Conservation (phyloP, 2,329 filamentous ascomycete genomes). For the Periconia macrospinosa region DNA sequence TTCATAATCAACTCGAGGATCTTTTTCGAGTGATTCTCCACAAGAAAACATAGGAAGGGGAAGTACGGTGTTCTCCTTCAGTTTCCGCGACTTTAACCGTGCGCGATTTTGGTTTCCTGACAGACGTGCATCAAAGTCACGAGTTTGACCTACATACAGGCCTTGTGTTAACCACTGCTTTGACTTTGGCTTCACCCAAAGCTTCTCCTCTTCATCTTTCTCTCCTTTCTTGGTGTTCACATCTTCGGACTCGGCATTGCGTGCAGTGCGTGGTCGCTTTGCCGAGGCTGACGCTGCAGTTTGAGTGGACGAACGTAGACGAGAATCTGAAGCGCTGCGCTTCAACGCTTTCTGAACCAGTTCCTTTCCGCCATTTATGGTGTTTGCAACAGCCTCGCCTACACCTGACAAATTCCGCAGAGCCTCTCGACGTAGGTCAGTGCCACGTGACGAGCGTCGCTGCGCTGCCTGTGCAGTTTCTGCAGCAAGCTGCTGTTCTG, state of each 20-base stretch:
- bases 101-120: constrained; percentile 51
- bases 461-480: constrained; percentile 37
- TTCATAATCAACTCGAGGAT: constrained; percentile 50
- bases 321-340: constrained; percentile 28
- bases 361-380: constrained; percentile 42
- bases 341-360: constrained; percentile 32
- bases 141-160: constrained; percentile 79
- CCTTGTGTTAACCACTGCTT: constrained; percentile 84
- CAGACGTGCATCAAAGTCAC: constrained; percentile 45
- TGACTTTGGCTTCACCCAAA: constrained; percentile 45
- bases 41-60: constrained; percentile 80
- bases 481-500: constrained; percentile 33
- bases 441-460: constrained; percentile 35
- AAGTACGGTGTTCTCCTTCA: constrained; percentile 60
- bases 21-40: constrained; percentile 68
- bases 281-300: constrained; percentile 14
- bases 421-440: constrained; percentile 38
- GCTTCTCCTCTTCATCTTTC: constrained; percentile 17
- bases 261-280: constrained; percentile 27
- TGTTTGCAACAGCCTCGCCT: constrained; percentile 26
- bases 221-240: constrained; percentile 14
- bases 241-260: constrained; percentile 11
- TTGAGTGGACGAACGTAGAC: constrained; percentile 18
- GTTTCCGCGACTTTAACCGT: constrained; percentile 29
- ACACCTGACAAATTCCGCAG: constrained; percentile 33